phyloP scores from a whole-genome alignment of 352 stramenopile genomes.

The Sclerospora graminicola region DNA sequence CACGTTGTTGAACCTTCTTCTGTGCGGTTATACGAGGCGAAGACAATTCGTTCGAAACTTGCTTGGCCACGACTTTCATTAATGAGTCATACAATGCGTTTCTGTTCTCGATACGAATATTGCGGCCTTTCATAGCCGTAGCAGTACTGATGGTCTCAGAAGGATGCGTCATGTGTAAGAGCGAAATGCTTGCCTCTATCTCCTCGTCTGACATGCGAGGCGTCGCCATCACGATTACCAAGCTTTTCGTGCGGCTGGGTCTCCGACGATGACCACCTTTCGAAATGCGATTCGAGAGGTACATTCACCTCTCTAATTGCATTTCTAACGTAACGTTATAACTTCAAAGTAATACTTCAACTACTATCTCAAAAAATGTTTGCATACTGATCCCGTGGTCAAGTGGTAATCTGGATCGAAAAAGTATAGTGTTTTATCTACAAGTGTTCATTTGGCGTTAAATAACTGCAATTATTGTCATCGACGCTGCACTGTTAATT shows the following conservation, averaged over 20 bases:
- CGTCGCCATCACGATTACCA: constrained; percentile 1
- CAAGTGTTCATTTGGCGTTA: too few species aligned
- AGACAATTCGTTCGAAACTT: constrained; percentile 13
- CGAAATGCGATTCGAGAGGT: constrained; percentile 18
- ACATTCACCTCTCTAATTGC: too few species aligned
- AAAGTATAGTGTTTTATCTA: too few species aligned
- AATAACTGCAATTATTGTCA: too few species aligned
- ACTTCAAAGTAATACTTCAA: too few species aligned
- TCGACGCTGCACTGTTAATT: constrained; percentile 28
- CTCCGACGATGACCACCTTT: constrained; percentile 19
- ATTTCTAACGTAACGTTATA: too few species aligned
- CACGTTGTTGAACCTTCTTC: constrained; percentile 29
- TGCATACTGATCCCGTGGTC: too few species aligned
- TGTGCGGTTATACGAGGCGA: background rate
- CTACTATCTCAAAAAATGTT: too few species aligned
- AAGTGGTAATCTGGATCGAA: too few species aligned
- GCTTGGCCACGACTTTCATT: constrained; percentile 29
- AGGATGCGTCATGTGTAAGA: constrained; percentile 55
- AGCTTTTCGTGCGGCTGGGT: background rate
- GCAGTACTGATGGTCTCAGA: background rate
- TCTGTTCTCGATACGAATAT: constrained; percentile 1
- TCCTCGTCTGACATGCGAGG: constrained; percentile 36
- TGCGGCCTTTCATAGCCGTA: background rate
- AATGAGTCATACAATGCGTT: constrained; percentile 26
- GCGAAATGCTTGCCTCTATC: constrained; percentile 46